A percentile compares a stretch with the other conserved stretches of the same genome.
Conservation (phyloP, 2,329 filamentous ascomycete species). For the Clarireedia paspali region DNA sequence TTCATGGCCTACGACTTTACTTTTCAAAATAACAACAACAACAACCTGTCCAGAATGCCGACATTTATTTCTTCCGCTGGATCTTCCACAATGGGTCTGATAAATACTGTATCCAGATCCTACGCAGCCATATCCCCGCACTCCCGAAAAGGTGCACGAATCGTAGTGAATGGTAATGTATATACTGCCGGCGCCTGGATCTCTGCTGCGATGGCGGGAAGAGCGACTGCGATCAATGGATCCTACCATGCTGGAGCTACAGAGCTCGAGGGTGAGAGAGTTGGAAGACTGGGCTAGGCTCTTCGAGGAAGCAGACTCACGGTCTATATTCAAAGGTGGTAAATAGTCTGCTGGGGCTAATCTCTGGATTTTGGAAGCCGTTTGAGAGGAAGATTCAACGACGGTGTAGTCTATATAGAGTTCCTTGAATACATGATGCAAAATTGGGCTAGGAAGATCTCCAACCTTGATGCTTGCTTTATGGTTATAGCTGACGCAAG, state of each 20-base stretch:
- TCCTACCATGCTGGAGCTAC: constrained; percentile 29
- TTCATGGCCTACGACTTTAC: constrained; percentile 38
- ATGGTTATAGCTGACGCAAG: too few species aligned
- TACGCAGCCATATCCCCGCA: constrained; percentile 32
- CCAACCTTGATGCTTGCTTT: too few species aligned
- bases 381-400: background rate
- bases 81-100: constrained; percentile 43
- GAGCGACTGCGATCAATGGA: constrained; percentile 19
- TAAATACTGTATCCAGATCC: constrained; percentile 31
- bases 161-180: constrained; percentile 20
- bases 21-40: constrained; percentile 4
- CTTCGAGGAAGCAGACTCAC: constrained; percentile 22
- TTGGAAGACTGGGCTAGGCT: constrained; percentile 28
- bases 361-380: constrained; percentile 2
- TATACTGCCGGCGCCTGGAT: constrained; percentile 2
- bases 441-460: too few species aligned
- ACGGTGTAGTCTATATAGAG: too few species aligned
- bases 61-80: constrained; percentile 38
- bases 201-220: background rate
- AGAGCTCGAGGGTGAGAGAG: constrained; percentile 30
- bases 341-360: background rate
- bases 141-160: constrained; percentile 34
- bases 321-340: constrained; percentile 9
- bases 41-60: constrained; percentile 23
- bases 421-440: too few species aligned